Conservation (phyloP, 495 filamentous ascomycete species). For the Annulohypoxylon stygium region DNA sequence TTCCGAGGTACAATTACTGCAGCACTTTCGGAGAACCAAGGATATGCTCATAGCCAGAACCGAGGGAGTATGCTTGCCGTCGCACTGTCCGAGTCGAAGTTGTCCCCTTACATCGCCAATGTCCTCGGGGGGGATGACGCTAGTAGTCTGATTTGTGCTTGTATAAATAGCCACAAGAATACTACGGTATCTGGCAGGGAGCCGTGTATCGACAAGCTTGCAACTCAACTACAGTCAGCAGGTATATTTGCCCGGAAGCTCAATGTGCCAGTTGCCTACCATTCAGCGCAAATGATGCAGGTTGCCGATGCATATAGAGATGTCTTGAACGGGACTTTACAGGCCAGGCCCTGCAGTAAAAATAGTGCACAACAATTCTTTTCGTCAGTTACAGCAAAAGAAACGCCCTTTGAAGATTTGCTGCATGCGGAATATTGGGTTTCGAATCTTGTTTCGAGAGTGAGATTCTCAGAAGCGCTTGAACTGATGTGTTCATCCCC, state of each 20-base stretch:
- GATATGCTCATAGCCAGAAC: not conserved
- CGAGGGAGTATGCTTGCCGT: not conserved
- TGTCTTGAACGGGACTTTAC: conserved; percentile 27
- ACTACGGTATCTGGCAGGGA: conserved; percentile 58
- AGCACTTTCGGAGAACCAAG: not conserved
- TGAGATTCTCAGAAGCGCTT: conserved; percentile 50
- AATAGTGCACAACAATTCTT: conserved; percentile 54
- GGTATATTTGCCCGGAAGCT: conserved; percentile 58
- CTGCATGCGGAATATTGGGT: conserved; percentile 53
- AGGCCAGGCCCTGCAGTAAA: conserved; percentile 5
- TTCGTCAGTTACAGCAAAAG: conserved; percentile 50
- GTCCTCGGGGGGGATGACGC: conserved; percentile 38
- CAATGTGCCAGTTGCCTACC: conserved; percentile 55
- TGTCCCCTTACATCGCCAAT: conserved; percentile 52
- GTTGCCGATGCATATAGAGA: conserved; percentile 54
- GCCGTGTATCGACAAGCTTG: conserved; percentile 49
- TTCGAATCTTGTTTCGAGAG: conserved; percentile 58
- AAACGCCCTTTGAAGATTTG: conserved; percentile 43
- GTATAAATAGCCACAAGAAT: conserved; percentile 61
- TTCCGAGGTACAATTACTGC: not conserved
- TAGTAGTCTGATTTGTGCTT: conserved; percentile 49
- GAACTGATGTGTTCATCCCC: not conserved
- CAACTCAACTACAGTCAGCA: conserved; percentile 42
- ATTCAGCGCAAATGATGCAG: conserved; percentile 54
- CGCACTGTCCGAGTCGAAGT: not conserved